These are phyloP conservation scores for Jatropha curcas DNA, from an alignment of 345 rosid species.

Conservation along the genomic window DNA sequence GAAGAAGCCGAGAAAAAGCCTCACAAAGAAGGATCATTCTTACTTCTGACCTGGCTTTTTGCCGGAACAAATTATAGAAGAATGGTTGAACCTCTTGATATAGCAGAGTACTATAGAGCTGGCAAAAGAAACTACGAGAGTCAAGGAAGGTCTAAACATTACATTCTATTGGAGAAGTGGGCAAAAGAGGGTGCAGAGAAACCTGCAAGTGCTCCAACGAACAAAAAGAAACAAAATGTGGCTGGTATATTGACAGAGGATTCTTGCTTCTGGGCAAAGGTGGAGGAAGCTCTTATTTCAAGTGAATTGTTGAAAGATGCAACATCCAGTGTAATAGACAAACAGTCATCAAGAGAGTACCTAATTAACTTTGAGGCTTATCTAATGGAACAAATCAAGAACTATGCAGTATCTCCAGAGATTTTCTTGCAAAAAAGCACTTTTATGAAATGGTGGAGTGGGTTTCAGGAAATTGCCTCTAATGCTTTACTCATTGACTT, in stretches of 20 bases:
- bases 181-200: slow-evolving; percentile 12
- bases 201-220: background rate
- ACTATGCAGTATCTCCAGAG: slow-evolving; percentile 60
- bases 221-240: slow-evolving; percentile 24
- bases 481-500: slow-evolving; percentile 33
- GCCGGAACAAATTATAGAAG: slow-evolving; percentile 58
- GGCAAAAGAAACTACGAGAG: slow-evolving; percentile 32
- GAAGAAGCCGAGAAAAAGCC: slow-evolving; percentile 54
- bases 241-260: slow-evolving; percentile 41
- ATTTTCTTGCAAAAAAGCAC: slow-evolving; percentile 59
- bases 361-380: slow-evolving; percentile 42
- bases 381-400: slow-evolving; percentile 37
- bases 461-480: slow-evolving; percentile 32
- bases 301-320: slow-evolving; percentile 20
- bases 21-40: slow-evolving; percentile 33
- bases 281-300: slow-evolving; percentile 57
- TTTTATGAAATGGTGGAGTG: slow-evolving; percentile 72
- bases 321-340: slow-evolving; percentile 13
- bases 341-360: background rate
- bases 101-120: slow-evolving; percentile 54
- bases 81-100: slow-evolving; percentile 76
- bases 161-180: slow-evolving; percentile 53
- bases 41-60: slow-evolving; percentile 39
- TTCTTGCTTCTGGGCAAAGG: slow-evolving; percentile 84
- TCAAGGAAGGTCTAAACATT: slow-evolving; percentile 51